These are phyloP conservation scores for Lonicera japonica DNA, from an alignment of 129 eudicot species.

Conservation along the genomic window DNA sequence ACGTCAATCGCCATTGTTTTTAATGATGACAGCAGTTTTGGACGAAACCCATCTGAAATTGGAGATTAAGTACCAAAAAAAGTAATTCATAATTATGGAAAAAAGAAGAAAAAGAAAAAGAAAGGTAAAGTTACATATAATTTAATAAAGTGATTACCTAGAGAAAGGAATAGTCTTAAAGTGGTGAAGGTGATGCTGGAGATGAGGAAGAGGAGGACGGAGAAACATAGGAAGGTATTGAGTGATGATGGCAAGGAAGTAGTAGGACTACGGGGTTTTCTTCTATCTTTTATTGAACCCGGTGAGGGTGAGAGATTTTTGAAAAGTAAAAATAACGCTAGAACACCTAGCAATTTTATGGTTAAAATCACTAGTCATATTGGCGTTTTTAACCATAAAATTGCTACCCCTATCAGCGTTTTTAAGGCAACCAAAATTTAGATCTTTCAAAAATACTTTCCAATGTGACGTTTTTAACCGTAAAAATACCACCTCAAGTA, in stretches of 20 bases:
- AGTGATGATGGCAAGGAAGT: constrained; percentile 13
- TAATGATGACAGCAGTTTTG: constrained; percentile 33
- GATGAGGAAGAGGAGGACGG: constrained; percentile 37
- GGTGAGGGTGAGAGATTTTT: no score
- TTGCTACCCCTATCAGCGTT: no score
- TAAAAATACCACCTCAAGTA: no score
- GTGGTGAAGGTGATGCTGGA: constrained; percentile 35
- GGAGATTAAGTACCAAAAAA: background rate
- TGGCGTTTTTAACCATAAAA: no score
- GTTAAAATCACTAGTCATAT: no score
- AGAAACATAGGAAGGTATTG: constrained; percentile 18
- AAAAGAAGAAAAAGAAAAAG: no score
- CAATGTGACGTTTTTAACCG: no score
- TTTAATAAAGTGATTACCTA: constrained; percentile 22
- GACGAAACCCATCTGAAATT: constrained; percentile 42
- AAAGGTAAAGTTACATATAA: background rate
- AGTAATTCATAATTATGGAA: background rate
- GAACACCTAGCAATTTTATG: no score
- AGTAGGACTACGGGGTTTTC: no score
- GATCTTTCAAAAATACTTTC: no score
- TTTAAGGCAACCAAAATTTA: no score
- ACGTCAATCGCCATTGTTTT: constrained; percentile 31
- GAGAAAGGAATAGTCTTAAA: constrained; percentile 29
- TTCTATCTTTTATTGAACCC: constrained; percentile 42
- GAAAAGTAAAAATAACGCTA: no score